These are phyloP conservation scores for Camellia lanceoleosa DNA, from an alignment of 148 eudicot species.

Conservation along the genomic window DNA sequence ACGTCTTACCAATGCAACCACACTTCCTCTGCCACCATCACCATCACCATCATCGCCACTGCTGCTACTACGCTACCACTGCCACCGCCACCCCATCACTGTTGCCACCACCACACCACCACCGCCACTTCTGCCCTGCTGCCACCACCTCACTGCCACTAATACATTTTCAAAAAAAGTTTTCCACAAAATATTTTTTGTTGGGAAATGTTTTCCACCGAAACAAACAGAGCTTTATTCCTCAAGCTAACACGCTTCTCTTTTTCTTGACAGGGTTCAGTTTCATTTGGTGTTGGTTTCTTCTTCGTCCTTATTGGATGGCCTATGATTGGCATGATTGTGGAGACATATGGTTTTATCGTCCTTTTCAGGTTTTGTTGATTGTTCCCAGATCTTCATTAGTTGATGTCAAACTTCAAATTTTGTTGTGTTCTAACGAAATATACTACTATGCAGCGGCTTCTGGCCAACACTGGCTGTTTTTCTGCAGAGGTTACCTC, in stretches of 20 bases:
- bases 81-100: too few species aligned
- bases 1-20: too few species aligned
- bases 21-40: too few species aligned
- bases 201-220: too few species aligned
- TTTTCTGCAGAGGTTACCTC: slow-evolving; percentile 73
- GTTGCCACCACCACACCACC: too few species aligned
- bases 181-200: too few species aligned
- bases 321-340: slow-evolving; percentile 83
- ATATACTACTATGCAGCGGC: slow-evolving; percentile 51
- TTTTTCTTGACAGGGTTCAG: slow-evolving; percentile 53
- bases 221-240: too few species aligned
- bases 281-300: slow-evolving; percentile 75
- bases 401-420: not conserved
- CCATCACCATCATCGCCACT: too few species aligned
- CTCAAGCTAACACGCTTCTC: not conserved
- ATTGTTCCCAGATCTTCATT: not conserved
- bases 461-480: slow-evolving; percentile 87
- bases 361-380: slow-evolving; percentile 73
- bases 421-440: not conserved
- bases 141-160: too few species aligned
- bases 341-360: slow-evolving; percentile 75
- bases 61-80: too few species aligned
- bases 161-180: too few species aligned
- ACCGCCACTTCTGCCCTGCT: too few species aligned
- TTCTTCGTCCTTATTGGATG: slow-evolving; percentile 77